Base-by-base conservation (phyloP, 2,329 filamentous ascomycete species). In the Fusarium secorum region DNA sequence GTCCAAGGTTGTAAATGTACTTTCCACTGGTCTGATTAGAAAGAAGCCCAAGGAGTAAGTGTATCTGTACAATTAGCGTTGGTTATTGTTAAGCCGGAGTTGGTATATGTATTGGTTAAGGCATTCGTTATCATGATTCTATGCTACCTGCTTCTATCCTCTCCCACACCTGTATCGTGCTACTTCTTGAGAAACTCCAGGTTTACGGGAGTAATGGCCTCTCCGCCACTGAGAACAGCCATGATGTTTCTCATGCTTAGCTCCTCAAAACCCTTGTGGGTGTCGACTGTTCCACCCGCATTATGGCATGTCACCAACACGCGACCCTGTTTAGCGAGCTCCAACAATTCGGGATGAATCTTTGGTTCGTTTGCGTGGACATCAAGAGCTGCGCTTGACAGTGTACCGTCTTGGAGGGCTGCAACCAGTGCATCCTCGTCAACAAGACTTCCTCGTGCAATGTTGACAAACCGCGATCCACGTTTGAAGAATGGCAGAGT, bases 281-380 rank as follows among this genome's bases (percentile, higher is more conserved):
- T 90, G 77, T 91, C 89, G 18, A 91, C 83, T 38, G 89, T 91
- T 7, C 89, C 89, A 0, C 90, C 90, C 2, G 89, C 90, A 70
- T 91, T 91, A 76, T 92, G 90, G 56, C 88, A 88, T n/a, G 90
- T 88, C 59, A 92, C 76, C 80, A 90, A 84, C 0, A 87, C 87
- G 66, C 84, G 84, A 1, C 81, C 80, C 48, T 75, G 60, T 11
- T 76, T 74, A 0, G 82, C 81, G 42, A 86, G 72, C 35, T 75
- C 77, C 66, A 79, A 44, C 62, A 91, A 76, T 28, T 83, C 79
- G 33, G 81, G 76, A 73, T 87, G 83, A 4, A 90, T 83, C 41
- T 78, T 64, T 7, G 90, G 90, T 77, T 93, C 90, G 68, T 85
- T 73, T 11, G 85, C 84, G 75, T 91, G 88, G 18, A 93, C 90